Percentiles rank a stretch among this genome's conserved stretches.
phyloP scores from a whole-genome alignment of 306 rosid genomes.

The Datisca glomerata region DNA sequence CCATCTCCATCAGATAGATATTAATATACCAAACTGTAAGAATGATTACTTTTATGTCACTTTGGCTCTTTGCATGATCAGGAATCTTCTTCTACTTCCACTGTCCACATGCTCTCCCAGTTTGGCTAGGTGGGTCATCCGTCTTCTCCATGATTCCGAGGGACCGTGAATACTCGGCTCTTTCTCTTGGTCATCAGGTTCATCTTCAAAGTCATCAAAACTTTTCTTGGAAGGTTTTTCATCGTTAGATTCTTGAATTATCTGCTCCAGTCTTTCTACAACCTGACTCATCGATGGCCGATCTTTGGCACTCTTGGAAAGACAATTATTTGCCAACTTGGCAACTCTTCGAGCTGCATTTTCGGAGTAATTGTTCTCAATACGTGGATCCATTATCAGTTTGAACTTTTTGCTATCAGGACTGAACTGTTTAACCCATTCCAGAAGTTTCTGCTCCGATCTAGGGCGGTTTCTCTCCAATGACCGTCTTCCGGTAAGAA shows the following conservation, averaged over 20 bases:
- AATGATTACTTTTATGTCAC: slow-evolving; percentile 21
- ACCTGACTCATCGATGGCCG: slow-evolving; percentile 65
- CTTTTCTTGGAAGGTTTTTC: slow-evolving; percentile 17
- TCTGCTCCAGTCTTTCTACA: slow-evolving; percentile 45
- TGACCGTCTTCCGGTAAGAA: slow-evolving; percentile 67
- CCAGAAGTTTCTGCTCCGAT: slow-evolving; percentile 66
- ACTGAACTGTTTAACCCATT: slow-evolving; percentile 69
- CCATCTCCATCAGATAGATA: too few species aligned
- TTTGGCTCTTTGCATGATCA: slow-evolving; percentile 55
- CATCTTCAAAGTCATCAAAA: slow-evolving; percentile 17
- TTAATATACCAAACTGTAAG: too few species aligned
- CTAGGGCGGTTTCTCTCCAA: slow-evolving; percentile 56
- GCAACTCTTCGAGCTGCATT: slow-evolving; percentile 36
- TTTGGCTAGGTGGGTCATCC: slow-evolving; percentile 76
- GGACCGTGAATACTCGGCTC: slow-evolving; percentile 12
- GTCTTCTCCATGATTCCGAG: slow-evolving; percentile 45
- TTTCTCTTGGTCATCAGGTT: slow-evolving; percentile 18
- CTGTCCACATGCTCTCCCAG: slow-evolving; percentile 66
- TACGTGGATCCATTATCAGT: slow-evolving; percentile 53
- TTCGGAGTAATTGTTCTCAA: slow-evolving; percentile 35
- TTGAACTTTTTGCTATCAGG: slow-evolving; percentile 40
- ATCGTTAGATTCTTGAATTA: slow-evolving; percentile 32
- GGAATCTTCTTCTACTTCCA: slow-evolving; percentile 49
- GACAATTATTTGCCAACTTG: slow-evolving; percentile 51
- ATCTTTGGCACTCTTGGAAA: slow-evolving; percentile 51